Evolutionary conservation across 345 rosid species (phyloP).

Genomic region (Dimocarpus longan): DNA sequence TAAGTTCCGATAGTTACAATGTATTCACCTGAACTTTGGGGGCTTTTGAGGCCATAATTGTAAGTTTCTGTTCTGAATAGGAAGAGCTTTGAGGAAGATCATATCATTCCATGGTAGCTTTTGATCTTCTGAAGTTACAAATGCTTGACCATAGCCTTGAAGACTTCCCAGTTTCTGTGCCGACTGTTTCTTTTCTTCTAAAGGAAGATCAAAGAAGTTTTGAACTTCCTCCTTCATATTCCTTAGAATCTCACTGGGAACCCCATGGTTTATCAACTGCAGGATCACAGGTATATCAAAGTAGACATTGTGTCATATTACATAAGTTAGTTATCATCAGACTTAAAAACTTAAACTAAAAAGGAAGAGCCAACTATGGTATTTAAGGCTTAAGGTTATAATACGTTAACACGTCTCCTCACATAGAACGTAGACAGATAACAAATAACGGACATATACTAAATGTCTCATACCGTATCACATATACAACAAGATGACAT

Average conservation of each 20-base stretch:
- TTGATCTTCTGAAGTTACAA: constrained; percentile 48
- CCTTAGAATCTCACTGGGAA: constrained; percentile 29
- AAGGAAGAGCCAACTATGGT: no score
- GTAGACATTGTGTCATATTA: not conserved
- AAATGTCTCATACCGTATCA: no score
- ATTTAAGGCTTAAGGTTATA: no score
- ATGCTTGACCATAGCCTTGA: constrained; percentile 61
- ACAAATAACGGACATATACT: no score
- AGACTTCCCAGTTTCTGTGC: constrained; percentile 36
- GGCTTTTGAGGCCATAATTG: constrained; percentile 45
- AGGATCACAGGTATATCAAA: not conserved
- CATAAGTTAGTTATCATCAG: no score
- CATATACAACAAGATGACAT: no score
- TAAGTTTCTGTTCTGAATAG: constrained; percentile 32
- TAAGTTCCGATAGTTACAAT: not conserved
- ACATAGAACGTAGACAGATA: no score
- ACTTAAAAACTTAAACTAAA: no score
- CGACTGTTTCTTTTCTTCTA: constrained; percentile 38
- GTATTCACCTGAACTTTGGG: constrained; percentile 36
- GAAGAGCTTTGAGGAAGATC: constrained; percentile 44
- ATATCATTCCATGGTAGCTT: constrained; percentile 63
- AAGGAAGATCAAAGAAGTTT: constrained; percentile 44
- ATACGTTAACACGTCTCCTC: no score
- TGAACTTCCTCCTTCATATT: constrained; percentile 35
- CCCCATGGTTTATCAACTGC: constrained; percentile 50